phyloP scores from a whole-genome alignment of 2,329 filamentous ascomycete genomes.

The Epichloe gansuensis region DNA sequence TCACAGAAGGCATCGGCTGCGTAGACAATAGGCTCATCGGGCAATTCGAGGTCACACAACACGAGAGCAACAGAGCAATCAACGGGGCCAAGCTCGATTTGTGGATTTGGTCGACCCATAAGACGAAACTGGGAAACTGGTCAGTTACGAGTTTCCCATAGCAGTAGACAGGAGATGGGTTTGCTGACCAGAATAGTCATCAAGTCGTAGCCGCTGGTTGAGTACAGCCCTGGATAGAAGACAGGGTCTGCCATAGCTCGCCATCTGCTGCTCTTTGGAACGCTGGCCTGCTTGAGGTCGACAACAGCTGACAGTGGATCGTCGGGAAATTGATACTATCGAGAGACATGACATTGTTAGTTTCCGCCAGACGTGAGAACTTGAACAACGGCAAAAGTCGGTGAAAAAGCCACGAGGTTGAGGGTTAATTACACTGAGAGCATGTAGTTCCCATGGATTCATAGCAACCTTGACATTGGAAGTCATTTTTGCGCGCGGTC shows the following conservation, averaged over 20 bases:
- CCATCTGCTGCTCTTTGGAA: slow-evolving; percentile 10
- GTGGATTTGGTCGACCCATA: slow-evolving; percentile 55
- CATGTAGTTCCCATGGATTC: slow-evolving; percentile 23
- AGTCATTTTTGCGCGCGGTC: neutral
- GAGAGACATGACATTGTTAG: neutral
- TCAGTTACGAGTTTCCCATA: neutral
- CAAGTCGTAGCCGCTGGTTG: slow-evolving; percentile 41
- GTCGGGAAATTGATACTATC: slow-evolving; percentile 11
- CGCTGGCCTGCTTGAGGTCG: neutral
- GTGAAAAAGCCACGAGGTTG: neutral
- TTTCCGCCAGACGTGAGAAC: neutral
- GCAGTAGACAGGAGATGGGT: neutral
- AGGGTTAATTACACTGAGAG: slow-evolving; percentile 18
- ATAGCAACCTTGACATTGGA: slow-evolving; percentile 9
- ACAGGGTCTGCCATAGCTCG: slow-evolving; percentile 28
- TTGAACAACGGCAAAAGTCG: neutral
- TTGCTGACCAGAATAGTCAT: slow-evolving; percentile 39
- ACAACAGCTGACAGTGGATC: slow-evolving; percentile 1
- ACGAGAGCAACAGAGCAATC: slow-evolving; percentile 76
- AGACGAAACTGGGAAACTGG: slow-evolving; percentile 38
- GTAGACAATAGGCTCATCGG: slow-evolving; percentile 72
- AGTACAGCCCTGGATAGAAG: slow-evolving; percentile 44
- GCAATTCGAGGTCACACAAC: slow-evolving; percentile 62
- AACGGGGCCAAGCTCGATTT: slow-evolving; percentile 68
- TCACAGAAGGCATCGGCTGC: slow-evolving; percentile 68